These are phyloP conservation scores for Pestalotiopsis sp. DNA, from an alignment of 2,329 filamentous ascomycete species.

Conservation along the genomic window DNA sequence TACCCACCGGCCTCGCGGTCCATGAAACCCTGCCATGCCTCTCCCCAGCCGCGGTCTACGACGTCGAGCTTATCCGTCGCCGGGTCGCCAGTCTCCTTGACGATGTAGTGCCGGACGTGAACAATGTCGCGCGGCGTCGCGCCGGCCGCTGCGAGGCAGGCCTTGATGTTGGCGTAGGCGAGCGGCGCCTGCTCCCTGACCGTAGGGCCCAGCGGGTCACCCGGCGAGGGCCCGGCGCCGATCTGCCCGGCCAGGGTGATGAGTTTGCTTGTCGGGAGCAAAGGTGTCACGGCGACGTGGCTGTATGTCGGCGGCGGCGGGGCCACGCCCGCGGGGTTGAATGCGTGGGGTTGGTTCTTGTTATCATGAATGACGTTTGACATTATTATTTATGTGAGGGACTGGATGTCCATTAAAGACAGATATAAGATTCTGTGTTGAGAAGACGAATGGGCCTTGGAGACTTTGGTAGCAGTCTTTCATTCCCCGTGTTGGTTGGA, in stretches of 20 bases:
- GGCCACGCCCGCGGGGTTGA: constrained; percentile 1
- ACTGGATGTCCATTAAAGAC: neutral
- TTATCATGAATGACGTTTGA: neutral
- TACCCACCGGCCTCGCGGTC: neutral
- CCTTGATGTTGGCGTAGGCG: constrained; percentile 7
- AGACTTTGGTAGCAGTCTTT: neutral
- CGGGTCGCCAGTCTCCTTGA: neutral
- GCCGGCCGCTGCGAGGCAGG: neutral
- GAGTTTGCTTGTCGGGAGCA: neutral
- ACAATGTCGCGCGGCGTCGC: constrained; percentile 5
- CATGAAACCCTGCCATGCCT: constrained; percentile 2
- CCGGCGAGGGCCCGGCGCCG: neutral
- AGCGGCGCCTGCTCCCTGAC: neutral
- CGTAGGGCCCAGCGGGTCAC: neutral
- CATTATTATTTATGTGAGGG: neutral
- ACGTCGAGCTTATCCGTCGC: neutral
- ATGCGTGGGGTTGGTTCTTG: constrained; percentile 4
- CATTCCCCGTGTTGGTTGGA: neutral
- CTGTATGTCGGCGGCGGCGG: constrained; percentile 8
- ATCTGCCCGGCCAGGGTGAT: neutral
- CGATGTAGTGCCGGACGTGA: constrained; percentile 4
- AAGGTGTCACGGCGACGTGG: constrained; percentile 3
- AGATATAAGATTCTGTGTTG: neutral
- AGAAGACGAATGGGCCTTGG: neutral
- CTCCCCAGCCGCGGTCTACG: constrained; percentile 5